These are phyloP conservation scores for Rhizopus microsporus DNA, from an alignment of 371 early-diverging fungal genomes.

Conservation along the genomic window DNA sequence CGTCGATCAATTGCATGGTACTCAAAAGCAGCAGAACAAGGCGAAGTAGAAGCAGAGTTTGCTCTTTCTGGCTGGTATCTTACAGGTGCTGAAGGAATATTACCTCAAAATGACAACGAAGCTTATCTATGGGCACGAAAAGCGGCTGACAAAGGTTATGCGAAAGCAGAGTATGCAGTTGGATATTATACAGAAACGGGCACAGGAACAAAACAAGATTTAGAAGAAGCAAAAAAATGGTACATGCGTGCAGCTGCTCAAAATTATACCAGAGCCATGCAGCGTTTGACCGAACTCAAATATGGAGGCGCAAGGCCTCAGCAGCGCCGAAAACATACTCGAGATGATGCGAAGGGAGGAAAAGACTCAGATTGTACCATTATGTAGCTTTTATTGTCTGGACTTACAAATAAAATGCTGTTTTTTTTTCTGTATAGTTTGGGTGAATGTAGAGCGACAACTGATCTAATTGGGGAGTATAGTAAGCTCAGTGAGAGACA, in stretches of 20 bases:
- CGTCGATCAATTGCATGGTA: conserved; percentile 95
- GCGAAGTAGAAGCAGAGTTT: conserved; percentile 80
- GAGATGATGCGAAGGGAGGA: conserved; percentile 26
- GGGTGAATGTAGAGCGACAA: no score
- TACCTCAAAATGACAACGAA: conserved; percentile 80
- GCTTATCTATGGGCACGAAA: conserved; percentile 88
- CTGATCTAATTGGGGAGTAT: no score
- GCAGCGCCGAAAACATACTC: conserved; percentile 37
- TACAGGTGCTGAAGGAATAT: conserved; percentile 79
- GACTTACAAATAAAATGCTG: no score
- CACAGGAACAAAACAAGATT: conserved; percentile 67
- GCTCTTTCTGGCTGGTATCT: conserved; percentile 91
- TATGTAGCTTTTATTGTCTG: conserved; percentile 28
- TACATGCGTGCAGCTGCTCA: conserved; percentile 78
- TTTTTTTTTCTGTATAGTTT: no score
- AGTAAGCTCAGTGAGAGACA: no score
- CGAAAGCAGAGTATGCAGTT: conserved; percentile 90
- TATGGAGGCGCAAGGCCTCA: conserved; percentile 51
- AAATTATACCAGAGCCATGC: conserved; percentile 72
- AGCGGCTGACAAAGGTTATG: conserved; percentile 81
- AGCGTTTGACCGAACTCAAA: conserved; percentile 74
- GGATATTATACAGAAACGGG: conserved; percentile 86
- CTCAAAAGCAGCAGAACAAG: conserved; percentile 88
- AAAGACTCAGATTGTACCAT: conserved; percentile 48
- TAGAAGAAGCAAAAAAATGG: conserved; percentile 78